Evolutionary conservation across 2,329 filamentous ascomycete species (phyloP).

Genomic region (Aureobasidium sp.): DNA sequence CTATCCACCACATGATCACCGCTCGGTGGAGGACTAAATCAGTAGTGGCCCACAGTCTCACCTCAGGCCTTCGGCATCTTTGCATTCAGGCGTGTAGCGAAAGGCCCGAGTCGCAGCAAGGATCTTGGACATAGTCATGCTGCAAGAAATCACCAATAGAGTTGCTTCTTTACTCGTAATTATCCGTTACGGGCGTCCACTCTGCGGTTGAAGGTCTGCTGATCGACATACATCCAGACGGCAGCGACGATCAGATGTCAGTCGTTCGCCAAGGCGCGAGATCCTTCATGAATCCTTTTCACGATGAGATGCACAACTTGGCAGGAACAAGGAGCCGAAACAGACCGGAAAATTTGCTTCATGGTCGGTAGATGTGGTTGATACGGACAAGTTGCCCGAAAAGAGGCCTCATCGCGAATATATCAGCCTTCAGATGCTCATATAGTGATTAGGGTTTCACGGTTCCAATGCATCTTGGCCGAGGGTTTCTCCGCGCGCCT

Average conservation of each 20-base stretch:
- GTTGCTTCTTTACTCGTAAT: not conserved
- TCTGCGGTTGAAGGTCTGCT: constrained; percentile 1
- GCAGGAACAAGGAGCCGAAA: constrained; percentile 4
- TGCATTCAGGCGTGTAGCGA: constrained; percentile 7
- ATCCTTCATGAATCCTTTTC: not conserved
- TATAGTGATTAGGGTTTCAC: not conserved
- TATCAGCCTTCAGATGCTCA: not conserved
- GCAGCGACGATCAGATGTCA: not conserved
- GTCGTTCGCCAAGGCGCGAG: not conserved
- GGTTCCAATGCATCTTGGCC: not conserved
- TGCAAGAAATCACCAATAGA: not conserved
- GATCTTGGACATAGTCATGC: not conserved
- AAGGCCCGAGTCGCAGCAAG: constrained; percentile 3
- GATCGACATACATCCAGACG: not conserved
- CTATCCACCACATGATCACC: not conserved
- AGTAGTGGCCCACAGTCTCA: not conserved
- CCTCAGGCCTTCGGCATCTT: not conserved
- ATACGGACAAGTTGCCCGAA: not conserved
- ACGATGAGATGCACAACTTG: constrained; percentile 4
- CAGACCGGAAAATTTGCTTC: not conserved
- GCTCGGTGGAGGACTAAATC: not conserved
- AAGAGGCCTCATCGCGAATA: not conserved
- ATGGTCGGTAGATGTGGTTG: not conserved
- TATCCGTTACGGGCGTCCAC: not conserved
- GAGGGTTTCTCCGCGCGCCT: not conserved